These are phyloP conservation scores for Elongisporangium anandrum DNA, from an alignment of 352 stramenopile genomes.

Conservation along the genomic window DNA sequence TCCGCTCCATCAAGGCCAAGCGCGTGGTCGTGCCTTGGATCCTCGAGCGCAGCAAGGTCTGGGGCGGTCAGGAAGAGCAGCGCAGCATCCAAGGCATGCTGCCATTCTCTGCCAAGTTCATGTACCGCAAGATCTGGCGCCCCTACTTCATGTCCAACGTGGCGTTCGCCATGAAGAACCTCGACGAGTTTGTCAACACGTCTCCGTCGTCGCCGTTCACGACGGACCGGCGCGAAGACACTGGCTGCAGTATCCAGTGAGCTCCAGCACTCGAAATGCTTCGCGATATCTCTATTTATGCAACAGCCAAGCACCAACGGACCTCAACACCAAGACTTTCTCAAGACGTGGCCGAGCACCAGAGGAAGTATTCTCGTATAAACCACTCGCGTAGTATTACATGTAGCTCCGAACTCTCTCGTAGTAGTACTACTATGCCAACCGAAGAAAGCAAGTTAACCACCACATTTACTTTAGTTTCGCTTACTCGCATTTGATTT, in stretches of 20 bases:
- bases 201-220: background rate
- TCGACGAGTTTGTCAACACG: constrained; percentile 60
- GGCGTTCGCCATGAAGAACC: constrained; percentile 70
- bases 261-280: background rate
- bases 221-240: background rate
- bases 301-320: background rate
- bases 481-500: background rate
- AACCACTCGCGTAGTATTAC: background rate
- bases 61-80: constrained; percentile 71
- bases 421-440: background rate
- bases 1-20: constrained; percentile 71
- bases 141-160: constrained; percentile 82
- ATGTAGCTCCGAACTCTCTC: background rate
- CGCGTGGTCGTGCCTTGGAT: constrained; percentile 84
- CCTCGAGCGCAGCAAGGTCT: constrained; percentile 80
- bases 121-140: constrained; percentile 83
- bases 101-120: constrained; percentile 69
- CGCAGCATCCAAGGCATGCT: constrained; percentile 62
- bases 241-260: background rate
- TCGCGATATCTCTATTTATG: background rate
- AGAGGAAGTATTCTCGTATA: background rate
- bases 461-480: background rate
- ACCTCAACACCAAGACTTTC: background rate
- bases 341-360: background rate
- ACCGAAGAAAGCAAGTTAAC: background rate